Evolutionary conservation across 1,284 basidiomycete genomes (phyloP).

Genomic region (Microbotryum intermedium): DNA sequence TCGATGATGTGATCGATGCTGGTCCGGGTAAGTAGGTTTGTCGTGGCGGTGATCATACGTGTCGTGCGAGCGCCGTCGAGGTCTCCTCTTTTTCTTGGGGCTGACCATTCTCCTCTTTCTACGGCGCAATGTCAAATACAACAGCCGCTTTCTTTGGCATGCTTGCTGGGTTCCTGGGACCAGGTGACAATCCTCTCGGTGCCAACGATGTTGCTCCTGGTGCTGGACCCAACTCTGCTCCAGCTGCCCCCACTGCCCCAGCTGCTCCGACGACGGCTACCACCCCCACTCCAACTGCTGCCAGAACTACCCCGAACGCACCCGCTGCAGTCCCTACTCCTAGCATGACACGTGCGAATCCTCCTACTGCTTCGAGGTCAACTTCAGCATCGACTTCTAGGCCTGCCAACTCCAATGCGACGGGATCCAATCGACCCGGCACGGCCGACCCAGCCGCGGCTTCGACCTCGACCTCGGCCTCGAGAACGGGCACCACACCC

Average conservation of each 20-base stretch:
- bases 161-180: background rate
- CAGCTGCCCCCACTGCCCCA: background rate
- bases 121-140: slow-evolving; percentile 12
- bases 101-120: background rate
- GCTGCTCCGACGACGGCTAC: background rate
- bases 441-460: background rate
- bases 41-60: background rate
- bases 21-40: background rate
- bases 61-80: background rate
- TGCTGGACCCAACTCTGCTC: background rate
- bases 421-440: background rate
- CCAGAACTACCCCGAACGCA: background rate
- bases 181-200: background rate
- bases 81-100: background rate
- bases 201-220: background rate
- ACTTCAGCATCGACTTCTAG: background rate
- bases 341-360: background rate
- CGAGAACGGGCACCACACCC: background rate
- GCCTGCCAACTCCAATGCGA: background rate
- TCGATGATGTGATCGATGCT: background rate
- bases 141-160: background rate
- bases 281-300: background rate
- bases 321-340: background rate
- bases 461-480: background rate
- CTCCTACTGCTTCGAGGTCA: background rate